Conservation (phyloP, 129 eudicot species). For the Arctium lappa region DNA sequence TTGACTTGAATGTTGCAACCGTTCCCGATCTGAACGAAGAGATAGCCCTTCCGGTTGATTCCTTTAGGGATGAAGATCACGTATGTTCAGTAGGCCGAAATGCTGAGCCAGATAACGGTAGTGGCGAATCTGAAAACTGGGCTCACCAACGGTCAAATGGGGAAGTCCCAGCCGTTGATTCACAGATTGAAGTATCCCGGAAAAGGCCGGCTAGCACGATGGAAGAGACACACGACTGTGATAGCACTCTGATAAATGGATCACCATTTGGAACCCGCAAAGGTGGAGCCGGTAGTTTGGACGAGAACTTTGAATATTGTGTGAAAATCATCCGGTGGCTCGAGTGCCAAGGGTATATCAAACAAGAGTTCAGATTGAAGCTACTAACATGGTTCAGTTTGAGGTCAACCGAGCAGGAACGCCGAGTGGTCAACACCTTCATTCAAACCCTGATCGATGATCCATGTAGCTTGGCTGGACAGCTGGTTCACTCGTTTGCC, state of each 20-base stretch:
- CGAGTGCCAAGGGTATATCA: slow-evolving; percentile 74
- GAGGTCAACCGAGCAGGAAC: slow-evolving; percentile 88
- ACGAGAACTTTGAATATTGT: slow-evolving; percentile 77
- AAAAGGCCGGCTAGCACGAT: slow-evolving; percentile 52
- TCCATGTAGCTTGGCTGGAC: slow-evolving; percentile 87
- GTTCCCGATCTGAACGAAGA: slow-evolving; percentile 93
- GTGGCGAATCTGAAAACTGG: slow-evolving; percentile 78
- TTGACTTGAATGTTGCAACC: slow-evolving; percentile 75
- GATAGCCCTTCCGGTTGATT: slow-evolving; percentile 45
- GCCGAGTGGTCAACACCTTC: slow-evolving; percentile 85
- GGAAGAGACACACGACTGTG: slow-evolving; percentile 69
- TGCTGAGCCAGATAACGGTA: slow-evolving; percentile 55
- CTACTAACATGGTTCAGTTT: slow-evolving; percentile 89
- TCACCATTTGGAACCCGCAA: slow-evolving; percentile 42
- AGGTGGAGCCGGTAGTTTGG: slow-evolving; percentile 49
- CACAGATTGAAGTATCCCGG: slow-evolving; percentile 28
- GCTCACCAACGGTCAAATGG: slow-evolving; percentile 31
- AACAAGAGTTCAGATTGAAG: slow-evolving; percentile 79
- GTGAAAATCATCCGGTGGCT: slow-evolving; percentile 81
- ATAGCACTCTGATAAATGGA: slow-evolving; percentile 78
- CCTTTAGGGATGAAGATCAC: slow-evolving; percentile 50
- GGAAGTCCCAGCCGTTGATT: slow-evolving; percentile 58
- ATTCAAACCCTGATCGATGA: slow-evolving; percentile 74
- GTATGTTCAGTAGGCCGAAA: slow-evolving; percentile 36
- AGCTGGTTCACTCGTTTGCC: slow-evolving; percentile 77